phyloP scores from a whole-genome alignment of 225 moss, liverwort and hornwort genomes.

The Marchantia polymorpha region DNA sequence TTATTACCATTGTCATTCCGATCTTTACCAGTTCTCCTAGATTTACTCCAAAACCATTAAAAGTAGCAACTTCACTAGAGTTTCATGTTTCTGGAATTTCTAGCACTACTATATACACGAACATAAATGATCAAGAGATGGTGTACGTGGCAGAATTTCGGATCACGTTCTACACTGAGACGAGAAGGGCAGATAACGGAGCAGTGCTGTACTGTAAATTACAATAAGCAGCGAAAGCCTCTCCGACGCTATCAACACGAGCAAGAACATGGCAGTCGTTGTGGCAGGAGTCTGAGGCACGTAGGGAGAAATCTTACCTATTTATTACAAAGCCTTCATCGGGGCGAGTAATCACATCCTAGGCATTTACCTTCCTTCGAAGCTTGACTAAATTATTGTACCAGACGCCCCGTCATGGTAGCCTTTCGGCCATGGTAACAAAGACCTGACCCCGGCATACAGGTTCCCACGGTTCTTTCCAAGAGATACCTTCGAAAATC shows the following conservation, averaged over 20 bases:
- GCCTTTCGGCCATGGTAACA: constrained; percentile 11
- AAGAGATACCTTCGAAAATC: constrained; percentile 19
- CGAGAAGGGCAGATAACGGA: background rate
- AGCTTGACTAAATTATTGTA: constrained; percentile 32
- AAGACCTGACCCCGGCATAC: constrained; percentile 17
- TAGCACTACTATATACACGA: too few species aligned
- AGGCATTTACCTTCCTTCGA: constrained; percentile 17
- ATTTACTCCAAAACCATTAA: too few species aligned
- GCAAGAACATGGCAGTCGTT: background rate
- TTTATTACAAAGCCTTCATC: constrained; percentile 33
- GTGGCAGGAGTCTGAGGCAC: background rate
- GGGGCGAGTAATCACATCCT: constrained; percentile 29
- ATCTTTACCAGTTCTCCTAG: too few species aligned
- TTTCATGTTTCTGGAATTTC: too few species aligned
- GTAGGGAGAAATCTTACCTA: constrained; percentile 14
- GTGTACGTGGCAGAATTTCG: too few species aligned
- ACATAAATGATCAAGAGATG: too few species aligned
- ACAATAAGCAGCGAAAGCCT: background rate
- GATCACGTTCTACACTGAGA: too few species aligned
- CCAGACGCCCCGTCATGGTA: constrained; percentile 17
- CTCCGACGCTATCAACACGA: background rate
- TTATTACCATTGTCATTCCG: too few species aligned
- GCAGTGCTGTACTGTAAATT: background rate
- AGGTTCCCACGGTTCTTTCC: constrained; percentile 30
- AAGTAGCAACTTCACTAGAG: too few species aligned